phyloP scores from a whole-genome alignment of 2,329 filamentous ascomycete genomes.

The Coniochaeta hoffmannii region DNA sequence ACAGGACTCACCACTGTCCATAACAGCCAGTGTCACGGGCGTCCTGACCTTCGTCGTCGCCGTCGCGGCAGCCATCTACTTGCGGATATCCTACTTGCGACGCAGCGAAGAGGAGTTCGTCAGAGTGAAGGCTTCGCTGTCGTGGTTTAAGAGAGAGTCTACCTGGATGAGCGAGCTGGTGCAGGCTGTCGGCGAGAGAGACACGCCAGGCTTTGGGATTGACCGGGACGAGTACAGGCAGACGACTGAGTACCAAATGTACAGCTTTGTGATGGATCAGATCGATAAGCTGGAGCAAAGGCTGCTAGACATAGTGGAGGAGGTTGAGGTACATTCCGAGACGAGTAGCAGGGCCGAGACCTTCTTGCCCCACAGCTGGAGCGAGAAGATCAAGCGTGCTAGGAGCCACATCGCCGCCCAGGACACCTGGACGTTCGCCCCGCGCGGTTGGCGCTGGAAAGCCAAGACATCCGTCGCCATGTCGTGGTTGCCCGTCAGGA shows the following conservation, averaged over 20 bases:
- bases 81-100: conserved; percentile 34
- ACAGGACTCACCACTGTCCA: conserved; percentile 36
- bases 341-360: no score
- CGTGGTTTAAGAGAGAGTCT: conserved; percentile 42
- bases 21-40: conserved; percentile 33
- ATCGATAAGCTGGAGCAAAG: conserved; percentile 34
- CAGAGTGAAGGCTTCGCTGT: conserved; percentile 35
- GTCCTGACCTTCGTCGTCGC: conserved; percentile 41
- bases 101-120: conserved; percentile 40
- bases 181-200: conserved; percentile 17
- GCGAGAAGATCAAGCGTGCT: no score
- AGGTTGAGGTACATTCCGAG: conserved; percentile 32
- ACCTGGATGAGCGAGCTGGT: conserved; percentile 36
- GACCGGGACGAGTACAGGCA: conserved; percentile 8
- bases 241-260: conserved; percentile 37
- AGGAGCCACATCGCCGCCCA: conserved; percentile 11
- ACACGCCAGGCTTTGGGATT: conserved; percentile 10
- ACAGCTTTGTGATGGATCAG: conserved; percentile 39
- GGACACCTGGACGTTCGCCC: conserved; percentile 29
- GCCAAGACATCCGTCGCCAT: conserved; percentile 32
- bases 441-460: conserved; percentile 23
- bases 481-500: conserved; percentile 34
- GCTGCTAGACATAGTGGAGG: conserved; percentile 35
- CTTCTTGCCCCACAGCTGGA: no score
- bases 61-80: conserved; percentile 34